Evolutionary conservation across 768 basidiomycete species (phyloP), one percentile per base, ranked within the genome.

Genomic region (Chalciporus piperatus): DNA sequence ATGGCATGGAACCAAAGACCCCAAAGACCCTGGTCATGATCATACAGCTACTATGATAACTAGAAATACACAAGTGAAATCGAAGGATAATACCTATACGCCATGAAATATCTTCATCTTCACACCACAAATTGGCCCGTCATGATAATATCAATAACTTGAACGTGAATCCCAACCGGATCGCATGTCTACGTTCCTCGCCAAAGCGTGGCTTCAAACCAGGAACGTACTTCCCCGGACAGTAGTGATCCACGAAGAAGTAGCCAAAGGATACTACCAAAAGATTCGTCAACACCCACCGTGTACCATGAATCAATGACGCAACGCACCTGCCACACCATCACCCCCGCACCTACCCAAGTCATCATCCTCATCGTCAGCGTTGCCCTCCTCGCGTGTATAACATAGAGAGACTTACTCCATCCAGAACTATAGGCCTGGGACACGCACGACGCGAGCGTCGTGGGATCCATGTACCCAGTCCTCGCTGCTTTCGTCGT

Each of bases 391-490:
- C n/a, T n/a, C n/a, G n/a, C n/a, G n/a, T n/a, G n/a, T n/a, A n/a
- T n/a, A n/a, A n/a, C n/a, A n/a, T n/a, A 20, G 23, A 41, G n/a
- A 17, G 19, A 71, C 83, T 71, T 54, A 82, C 82, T 78, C 87
- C 88, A 91, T 20, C 86, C 87, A 55, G 76, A 59, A 14, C 56
- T 59, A 60, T 83, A 78, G 0, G 85, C 89, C 65, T 81, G 75
- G 11, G 71, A 60, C 28, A 89, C 69, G 62, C 88, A 91, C 6
- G 65, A 66, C 1, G 81, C 77, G 10, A 90, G 71, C 3, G 76
- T 77, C 4, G 73, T 63, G 1, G 83, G 72, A 25, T 70, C 70
- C 68, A 89, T 83, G 66, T 76, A 87, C 10, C 84, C 74, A 45
- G 74, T 79, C 43, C 39, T 67, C 2, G 78, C 78, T 41, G 74